Conservation (phyloP, 73 alveolate species). For the Uronychia binucleata region DNA sequence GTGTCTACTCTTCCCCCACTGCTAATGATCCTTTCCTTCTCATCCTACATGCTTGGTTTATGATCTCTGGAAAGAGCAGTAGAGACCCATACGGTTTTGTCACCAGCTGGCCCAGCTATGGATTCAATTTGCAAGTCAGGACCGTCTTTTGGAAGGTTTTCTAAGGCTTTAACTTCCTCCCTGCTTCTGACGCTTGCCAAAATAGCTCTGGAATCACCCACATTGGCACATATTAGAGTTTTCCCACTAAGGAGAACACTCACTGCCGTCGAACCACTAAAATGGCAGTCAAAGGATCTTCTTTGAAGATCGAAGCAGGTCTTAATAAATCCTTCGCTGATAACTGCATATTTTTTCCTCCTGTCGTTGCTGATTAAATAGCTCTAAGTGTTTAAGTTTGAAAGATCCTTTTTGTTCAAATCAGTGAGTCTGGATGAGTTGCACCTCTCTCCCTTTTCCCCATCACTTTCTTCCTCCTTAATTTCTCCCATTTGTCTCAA, state of each 20-base stretch:
- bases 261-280: conserved; percentile 59
- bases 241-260: conserved; percentile 52
- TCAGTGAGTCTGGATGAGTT: neutral
- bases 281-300: conserved; percentile 37
- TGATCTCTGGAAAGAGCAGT: conserved; percentile 45
- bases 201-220: conserved; percentile 70
- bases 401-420: neutral
- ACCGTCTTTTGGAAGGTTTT: neutral
- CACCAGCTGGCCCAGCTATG: conserved; percentile 11
- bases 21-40: conserved; percentile 25
- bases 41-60: conserved; percentile 45
- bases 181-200: conserved; percentile 20
- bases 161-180: neutral
- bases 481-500: neutral
- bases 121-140: conserved; percentile 2
- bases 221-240: conserved; percentile 53
- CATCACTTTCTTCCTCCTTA: neutral
- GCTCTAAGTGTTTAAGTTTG: neutral
- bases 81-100: conserved; percentile 17
- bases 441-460: neutral
- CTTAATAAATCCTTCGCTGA: neutral
- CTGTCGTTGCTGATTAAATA: neutral
- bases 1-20: conserved; percentile 43
- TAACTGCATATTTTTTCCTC: neutral
- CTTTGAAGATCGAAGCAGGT: neutral